Evolutionary conservation across 2,329 filamentous ascomycete species (phyloP).

Genomic region (Chaetomiaceae sp.): DNA sequence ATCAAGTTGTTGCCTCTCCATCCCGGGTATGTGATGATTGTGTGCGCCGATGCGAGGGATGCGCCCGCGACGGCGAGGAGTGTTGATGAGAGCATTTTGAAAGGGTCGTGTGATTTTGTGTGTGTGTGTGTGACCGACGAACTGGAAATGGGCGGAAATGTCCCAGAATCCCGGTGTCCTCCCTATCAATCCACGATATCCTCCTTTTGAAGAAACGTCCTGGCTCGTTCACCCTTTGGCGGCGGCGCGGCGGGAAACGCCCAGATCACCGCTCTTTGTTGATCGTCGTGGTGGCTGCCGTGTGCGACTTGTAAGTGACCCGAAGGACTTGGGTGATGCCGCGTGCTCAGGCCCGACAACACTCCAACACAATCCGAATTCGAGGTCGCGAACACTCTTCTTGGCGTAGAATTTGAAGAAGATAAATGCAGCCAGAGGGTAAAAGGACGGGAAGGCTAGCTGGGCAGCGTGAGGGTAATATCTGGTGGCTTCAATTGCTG

Average conservation of each 20-base stretch:
- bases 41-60: conserved; percentile 61
- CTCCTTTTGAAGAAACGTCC: conserved; percentile 1
- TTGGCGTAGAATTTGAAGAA: background rate
- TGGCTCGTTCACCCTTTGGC: background rate
- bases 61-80: conserved; percentile 43
- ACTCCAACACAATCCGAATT: background rate
- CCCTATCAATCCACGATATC: background rate
- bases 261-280: conserved; percentile 17
- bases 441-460: conserved; percentile 9
- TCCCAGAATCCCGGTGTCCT: background rate
- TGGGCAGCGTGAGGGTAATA: conserved; percentile 25
- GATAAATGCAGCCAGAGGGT: conserved; percentile 9
- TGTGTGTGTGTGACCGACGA: conserved; percentile 2
- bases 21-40: conserved; percentile 79
- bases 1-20: conserved; percentile 84
- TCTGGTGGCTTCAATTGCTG: conserved; percentile 17
- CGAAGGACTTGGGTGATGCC: conserved; percentile 6
- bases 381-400: conserved; percentile 3
- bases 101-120: conserved; percentile 7
- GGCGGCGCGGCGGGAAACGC: conserved; percentile 6
- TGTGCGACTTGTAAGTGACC: conserved; percentile 1
- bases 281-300: conserved; percentile 17
- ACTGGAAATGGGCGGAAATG: background rate
- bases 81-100: conserved; percentile 46
- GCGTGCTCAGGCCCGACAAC: conserved; percentile 2